These are phyloP conservation scores for Gynandropsis gynandra DNA, from an alignment of 345 rosid genomes.

Conservation along the genomic window DNA sequence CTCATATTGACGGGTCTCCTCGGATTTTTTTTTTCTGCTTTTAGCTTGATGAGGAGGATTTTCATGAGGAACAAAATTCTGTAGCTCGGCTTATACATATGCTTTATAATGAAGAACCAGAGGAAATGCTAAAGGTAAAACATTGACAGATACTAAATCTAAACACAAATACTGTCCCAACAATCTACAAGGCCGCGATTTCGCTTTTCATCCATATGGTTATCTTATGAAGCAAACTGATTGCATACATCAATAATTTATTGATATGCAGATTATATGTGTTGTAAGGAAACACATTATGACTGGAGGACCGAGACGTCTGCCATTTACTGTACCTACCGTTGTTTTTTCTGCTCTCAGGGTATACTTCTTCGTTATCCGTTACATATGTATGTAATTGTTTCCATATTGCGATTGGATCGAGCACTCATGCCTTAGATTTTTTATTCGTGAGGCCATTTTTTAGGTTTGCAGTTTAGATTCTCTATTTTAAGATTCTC, in stretches of 20 bases:
- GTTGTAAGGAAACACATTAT: conserved; percentile 64
- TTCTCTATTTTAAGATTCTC: conserved; percentile 5
- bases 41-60: conserved; percentile 92
- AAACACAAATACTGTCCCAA: too few relatives aligned
- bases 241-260: conserved; percentile 1
- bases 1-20: conserved; percentile 10
- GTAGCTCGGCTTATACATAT: conserved; percentile 82
- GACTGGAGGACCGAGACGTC: conserved; percentile 66
- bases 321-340: conserved; percentile 71
- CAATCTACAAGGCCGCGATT: too few relatives aligned
- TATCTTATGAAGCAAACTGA: not conserved
- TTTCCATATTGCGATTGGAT: too few relatives aligned
- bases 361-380: conserved; percentile 34
- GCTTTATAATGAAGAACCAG: conserved; percentile 68
- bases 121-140: conserved; percentile 79
- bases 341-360: conserved; percentile 68
- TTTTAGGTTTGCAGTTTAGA: too few relatives aligned
- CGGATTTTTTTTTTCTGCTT: conserved; percentile 14
- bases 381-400: too few relatives aligned
- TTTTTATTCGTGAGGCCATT: not conserved
- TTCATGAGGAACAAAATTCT: conserved; percentile 83
- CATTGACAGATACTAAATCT: too few relatives aligned
- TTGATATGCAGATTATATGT: conserved; percentile 56
- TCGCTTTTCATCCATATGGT: conserved; percentile 6
- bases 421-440: too few relatives aligned